phyloP scores from a whole-genome alignment of 2,329 filamentous ascomycete genomes.

The Hypomyces perniciosus region DNA sequence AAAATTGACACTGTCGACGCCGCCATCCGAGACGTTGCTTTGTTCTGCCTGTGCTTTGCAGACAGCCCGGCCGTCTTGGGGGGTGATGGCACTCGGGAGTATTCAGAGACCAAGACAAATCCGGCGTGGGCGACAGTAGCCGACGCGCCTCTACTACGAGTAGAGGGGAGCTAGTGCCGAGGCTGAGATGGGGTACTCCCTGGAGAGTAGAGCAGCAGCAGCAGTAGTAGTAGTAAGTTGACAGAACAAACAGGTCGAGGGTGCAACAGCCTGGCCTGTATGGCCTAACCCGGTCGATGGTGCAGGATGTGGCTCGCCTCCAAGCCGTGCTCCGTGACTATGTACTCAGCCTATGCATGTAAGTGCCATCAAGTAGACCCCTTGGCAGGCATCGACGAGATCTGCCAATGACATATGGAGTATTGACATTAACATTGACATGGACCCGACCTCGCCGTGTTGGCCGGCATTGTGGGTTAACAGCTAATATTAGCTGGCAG shows the following conservation, averaged over 20 bases:
- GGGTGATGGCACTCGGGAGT: slow-evolving; percentile 9
- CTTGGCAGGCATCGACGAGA: background rate
- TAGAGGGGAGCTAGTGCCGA: slow-evolving; percentile 8
- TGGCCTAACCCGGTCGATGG: no score
- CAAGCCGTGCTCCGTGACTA: no score
- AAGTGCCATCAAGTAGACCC: no score
- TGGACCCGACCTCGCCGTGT: background rate
- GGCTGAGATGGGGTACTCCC: slow-evolving; percentile 7
- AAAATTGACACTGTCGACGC: slow-evolving; percentile 15
- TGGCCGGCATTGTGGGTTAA: background rate
- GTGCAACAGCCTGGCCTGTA: no score
- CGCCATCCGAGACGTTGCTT: slow-evolving; percentile 13
- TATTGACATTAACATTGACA: background rate
- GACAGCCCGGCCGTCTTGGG: slow-evolving; percentile 6
- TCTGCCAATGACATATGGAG: background rate
- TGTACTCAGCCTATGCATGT: no score
- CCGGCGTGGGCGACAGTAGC: slow-evolving; percentile 13
- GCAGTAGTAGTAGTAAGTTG: background rate
- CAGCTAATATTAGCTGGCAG: background rate
- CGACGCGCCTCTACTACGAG: slow-evolving; percentile 1
- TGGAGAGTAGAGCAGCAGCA: background rate
- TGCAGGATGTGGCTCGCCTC: no score
- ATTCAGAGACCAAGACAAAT: slow-evolving; percentile 11
- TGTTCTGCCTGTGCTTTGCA: slow-evolving; percentile 16
- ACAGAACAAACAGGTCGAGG: background rate